Evolutionary conservation across 768 basidiomycete species (phyloP), one percentile per base, ranked within the genome.

Genomic region (Mycena galopus): DNA sequence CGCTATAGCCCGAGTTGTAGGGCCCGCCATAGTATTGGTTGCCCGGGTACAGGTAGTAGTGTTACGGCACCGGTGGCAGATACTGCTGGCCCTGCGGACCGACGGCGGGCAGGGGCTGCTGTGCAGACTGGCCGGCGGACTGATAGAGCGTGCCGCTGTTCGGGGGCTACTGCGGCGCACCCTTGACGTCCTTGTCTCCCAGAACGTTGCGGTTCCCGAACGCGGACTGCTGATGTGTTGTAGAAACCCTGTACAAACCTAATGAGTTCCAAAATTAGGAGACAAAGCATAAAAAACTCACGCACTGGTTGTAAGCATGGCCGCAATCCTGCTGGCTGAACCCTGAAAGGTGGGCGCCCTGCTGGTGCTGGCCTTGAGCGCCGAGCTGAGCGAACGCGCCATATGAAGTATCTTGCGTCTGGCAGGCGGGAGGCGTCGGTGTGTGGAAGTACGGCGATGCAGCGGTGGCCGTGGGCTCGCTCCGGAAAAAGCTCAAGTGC

Each of bases 21-120:
- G 93, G 92, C 1, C 88, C 83, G 58, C 92, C 91, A 73, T 93
- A 94, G 81, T 91, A 94, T 76, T 94, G 92, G 75, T 90, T 92
- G 78, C 93, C 92, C 4, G 91, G 90, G 80, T 92, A 93, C n/a
- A 89, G 88, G 75, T 90, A 89, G 81, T 91, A 90, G 75, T 87
- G 91, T 67, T 88, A 88, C 17, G 86, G 87, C 32, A 87, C 81
- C 7, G 91, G 92, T 23, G 91, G 90, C 37, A 91, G 89, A 73
- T 91, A 89, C 78, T 93, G 91, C 74, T 92, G 92, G 21, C 90
- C 90, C 23, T 87, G 90, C 80, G 92, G 92, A 1, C 85, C 85
- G 5, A 85, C 85, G n/a, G 85, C 84, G 4, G 91, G 88, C 74
- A 91, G 92, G 4, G 88, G 86, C 77, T 92, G 88, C 69, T 90